Conservation (phyloP, 2,329 filamentous ascomycete species). For the Xylaria sp. region DNA sequence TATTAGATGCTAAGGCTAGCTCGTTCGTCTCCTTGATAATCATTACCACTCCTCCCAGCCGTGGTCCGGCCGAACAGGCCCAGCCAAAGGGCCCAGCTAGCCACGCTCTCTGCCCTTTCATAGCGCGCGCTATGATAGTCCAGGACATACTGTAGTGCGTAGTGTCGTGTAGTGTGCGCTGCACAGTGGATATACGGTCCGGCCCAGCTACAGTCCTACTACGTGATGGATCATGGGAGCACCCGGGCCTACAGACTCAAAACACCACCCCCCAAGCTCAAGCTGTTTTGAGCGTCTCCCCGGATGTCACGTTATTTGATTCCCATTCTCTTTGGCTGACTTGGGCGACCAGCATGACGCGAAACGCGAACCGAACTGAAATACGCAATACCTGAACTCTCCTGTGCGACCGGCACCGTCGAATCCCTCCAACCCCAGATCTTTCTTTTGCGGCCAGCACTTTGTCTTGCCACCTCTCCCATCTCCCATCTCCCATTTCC, state of each 20-base stretch:
- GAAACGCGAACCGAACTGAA: constrained; percentile 38
- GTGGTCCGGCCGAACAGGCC: neutral
- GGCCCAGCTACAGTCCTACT: neutral
- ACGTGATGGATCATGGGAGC: constrained; percentile 8
- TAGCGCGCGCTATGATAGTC: neutral
- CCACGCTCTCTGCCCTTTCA: neutral
- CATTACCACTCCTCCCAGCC: constrained; percentile 6
- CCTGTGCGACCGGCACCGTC: constrained; percentile 33
- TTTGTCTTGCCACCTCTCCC: constrained; percentile 4
- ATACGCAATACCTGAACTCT: constrained; percentile 25
- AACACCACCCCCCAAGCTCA: constrained; percentile 28
- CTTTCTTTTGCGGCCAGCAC: constrained; percentile 21
- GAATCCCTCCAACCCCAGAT: constrained; percentile 29
- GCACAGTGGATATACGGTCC: neutral
- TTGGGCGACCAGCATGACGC: constrained; percentile 35
- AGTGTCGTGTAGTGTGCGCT: neutral
- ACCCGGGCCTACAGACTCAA: constrained; percentile 21
- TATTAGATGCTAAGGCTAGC: neutral
- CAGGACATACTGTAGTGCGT: neutral
- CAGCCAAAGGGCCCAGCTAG: neutral
- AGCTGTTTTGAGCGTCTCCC: constrained; percentile 40
- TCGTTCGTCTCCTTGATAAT: neutral
- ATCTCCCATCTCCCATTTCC: constrained; percentile 11
- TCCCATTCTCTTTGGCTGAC: constrained; percentile 30
- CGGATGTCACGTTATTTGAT: constrained; percentile 37